Conservation (phyloP, 768 basidiomycete species). For the Chiua virens region DNA sequence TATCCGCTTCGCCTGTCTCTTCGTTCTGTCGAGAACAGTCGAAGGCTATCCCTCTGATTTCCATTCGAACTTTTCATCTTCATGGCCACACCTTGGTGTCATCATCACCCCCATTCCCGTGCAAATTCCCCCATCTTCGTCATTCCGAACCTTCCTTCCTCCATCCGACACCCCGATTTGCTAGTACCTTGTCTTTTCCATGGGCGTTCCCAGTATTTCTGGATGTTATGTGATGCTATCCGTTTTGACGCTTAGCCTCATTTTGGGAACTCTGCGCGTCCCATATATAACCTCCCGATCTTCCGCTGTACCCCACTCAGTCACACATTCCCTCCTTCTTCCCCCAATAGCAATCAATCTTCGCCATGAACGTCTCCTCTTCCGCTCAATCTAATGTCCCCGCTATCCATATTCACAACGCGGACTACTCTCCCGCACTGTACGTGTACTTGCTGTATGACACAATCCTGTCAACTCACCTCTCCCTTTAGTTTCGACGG, state of each 20-base stretch:
- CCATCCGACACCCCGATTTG: not conserved
- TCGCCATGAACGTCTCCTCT: slow-evolving; percentile 13
- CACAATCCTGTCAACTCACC: slow-evolving; percentile 7
- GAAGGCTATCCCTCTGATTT: slow-evolving; percentile 14
- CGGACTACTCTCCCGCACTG: slow-evolving; percentile 13
- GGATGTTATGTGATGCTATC: slow-evolving; percentile 1
- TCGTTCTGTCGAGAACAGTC: not conserved
- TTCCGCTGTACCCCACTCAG: not conserved
- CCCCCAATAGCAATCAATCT: not conserved
- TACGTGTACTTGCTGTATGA: slow-evolving; percentile 11
- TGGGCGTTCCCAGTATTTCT: not conserved
- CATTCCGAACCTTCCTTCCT: not conserved
- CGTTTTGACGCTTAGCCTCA: slow-evolving; percentile 3
- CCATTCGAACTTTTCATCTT: not conserved
- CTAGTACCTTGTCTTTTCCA: too few relatives aligned
- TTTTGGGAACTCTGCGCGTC: not conserved
- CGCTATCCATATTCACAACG: slow-evolving; percentile 13
- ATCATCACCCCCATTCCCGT: not conserved
- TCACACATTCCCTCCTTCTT: slow-evolving; percentile 9
- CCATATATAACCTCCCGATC: slow-evolving; percentile 21
- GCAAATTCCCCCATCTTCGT: not conserved
- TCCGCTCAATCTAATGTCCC: slow-evolving; percentile 9
- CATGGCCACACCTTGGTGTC: not conserved
- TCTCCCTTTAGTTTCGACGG: slow-evolving; percentile 7
- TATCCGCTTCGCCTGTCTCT: not conserved